A percentile compares a stretch with the other conserved stretches of the same genome.
Evolutionary conservation across 805 yeast species (phyloP).

Genomic region (Novakomyces olei): DNA sequence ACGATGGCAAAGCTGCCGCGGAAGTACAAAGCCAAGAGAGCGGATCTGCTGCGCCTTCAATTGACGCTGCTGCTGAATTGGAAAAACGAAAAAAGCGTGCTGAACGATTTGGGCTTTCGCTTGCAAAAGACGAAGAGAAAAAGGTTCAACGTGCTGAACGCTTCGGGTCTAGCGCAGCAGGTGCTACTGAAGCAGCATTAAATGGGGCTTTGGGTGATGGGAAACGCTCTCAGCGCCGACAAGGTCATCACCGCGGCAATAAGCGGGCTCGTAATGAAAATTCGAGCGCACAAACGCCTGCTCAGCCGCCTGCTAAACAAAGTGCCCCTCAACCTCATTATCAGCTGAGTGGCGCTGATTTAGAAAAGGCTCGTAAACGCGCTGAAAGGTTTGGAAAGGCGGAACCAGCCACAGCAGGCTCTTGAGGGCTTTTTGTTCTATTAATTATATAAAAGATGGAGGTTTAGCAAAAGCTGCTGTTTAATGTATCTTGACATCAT

Average conservation of each 20-base stretch:
- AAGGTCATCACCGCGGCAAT: not conserved
- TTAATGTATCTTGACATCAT: no score
- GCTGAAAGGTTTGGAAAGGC: constrained; percentile 7
- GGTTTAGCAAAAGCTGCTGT: no score
- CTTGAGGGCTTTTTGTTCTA: no score
- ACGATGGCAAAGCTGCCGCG: not conserved
- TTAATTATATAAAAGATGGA: no score
- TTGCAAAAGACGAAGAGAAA: not conserved
- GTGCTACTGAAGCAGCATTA: not conserved
- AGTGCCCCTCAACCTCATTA: not conserved
- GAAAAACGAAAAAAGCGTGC: not conserved
- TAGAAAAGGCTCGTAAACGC: constrained; percentile 2
- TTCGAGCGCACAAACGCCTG: not conserved
- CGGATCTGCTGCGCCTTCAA: no score
- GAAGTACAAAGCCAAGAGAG: no score
- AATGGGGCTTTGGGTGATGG: not conserved
- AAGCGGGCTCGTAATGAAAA: not conserved
- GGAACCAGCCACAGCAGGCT: no score
- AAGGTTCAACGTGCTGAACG: not conserved
- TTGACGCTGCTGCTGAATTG: not conserved
- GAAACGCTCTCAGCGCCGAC: not conserved
- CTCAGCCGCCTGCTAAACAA: not conserved
- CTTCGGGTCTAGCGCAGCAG: not conserved
- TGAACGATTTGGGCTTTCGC: constrained; percentile 4
- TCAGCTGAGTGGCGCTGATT: not conserved